phyloP scores from a whole-genome alignment of 208 protist species.

The Borovskyia barvae region DNA sequence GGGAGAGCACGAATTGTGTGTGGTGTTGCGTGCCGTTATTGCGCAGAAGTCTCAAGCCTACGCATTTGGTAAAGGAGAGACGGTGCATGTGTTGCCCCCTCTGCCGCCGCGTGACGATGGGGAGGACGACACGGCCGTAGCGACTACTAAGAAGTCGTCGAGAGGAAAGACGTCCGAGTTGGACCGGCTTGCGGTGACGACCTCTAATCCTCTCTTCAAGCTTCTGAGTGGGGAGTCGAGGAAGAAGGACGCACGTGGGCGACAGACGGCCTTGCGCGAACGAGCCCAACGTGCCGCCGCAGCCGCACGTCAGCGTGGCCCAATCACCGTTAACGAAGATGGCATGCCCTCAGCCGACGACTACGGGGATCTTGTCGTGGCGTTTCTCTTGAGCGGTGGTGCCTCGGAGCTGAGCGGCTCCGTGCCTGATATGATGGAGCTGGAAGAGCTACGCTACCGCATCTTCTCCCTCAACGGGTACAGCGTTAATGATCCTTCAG shows the following conservation, averaged over 20 bases:
- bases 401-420: conserved; percentile 51
- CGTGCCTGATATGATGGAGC: conserved; percentile 70
- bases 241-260: conserved; percentile 12
- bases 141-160: conserved; percentile 16
- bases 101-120: conserved; percentile 31
- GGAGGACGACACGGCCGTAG: conserved; percentile 1
- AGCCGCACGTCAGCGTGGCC: conserved; percentile 6
- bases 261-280: conserved; percentile 16
- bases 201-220: conserved; percentile 26
- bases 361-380: conserved; percentile 79
- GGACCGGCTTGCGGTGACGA: conserved; percentile 2
- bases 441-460: conserved; percentile 76
- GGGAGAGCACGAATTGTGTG: conserved; percentile 48
- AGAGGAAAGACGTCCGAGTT: conserved; percentile 7
- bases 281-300: conserved; percentile 21
- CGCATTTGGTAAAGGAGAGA: conserved; percentile 65
- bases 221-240: conserved; percentile 13
- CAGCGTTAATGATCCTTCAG: conserved; percentile 34
- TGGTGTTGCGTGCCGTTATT: conserved; percentile 73
- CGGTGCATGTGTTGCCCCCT: conserved; percentile 79
- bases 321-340: conserved; percentile 24
- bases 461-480: conserved; percentile 74
- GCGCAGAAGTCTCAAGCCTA: conserved; percentile 71
- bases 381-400: conserved; percentile 56
- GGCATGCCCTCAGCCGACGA: conserved; percentile 34